These are phyloP conservation scores for Ustilago cynodontis DNA, from an alignment of 1,284 basidiomycete genomes.

Conservation along the genomic window DNA sequence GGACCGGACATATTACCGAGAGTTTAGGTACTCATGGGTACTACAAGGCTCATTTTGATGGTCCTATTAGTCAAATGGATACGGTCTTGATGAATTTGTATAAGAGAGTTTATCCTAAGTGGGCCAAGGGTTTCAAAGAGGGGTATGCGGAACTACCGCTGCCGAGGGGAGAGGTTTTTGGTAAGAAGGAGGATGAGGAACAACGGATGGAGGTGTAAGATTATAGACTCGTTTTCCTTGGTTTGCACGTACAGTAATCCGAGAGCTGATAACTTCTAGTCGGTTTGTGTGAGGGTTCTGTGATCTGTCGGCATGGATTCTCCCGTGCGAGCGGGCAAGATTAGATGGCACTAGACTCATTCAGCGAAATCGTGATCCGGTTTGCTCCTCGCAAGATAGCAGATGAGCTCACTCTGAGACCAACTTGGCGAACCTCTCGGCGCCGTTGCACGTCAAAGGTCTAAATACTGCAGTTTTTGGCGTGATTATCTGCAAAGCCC, in stretches of 20 bases:
- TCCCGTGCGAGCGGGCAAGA: too few relatives aligned
- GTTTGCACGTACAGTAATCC: too few relatives aligned
- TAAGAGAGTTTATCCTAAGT: slow-evolving; percentile 85
- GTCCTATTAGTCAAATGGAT: slow-evolving; percentile 92
- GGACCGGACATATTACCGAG: slow-evolving; percentile 88
- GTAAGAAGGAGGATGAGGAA: not conserved
- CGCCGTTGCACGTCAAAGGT: too few relatives aligned
- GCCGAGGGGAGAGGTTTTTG: slow-evolving; percentile 33
- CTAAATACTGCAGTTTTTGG: not conserved
- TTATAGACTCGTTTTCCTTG: not conserved
- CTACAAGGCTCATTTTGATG: slow-evolving; percentile 95
- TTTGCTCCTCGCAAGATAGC: too few relatives aligned
- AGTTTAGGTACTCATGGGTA: slow-evolving; percentile 98
- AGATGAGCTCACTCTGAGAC: too few relatives aligned
- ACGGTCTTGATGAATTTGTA: slow-evolving; percentile 61
- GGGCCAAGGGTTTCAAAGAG: slow-evolving; percentile 70
- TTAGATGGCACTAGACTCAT: too few relatives aligned
- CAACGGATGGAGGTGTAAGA: slow-evolving; percentile 23
- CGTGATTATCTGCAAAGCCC: not conserved
- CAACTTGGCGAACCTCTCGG: too few relatives aligned
- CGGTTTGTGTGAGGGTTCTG: too few relatives aligned
- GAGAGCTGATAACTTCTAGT: too few relatives aligned
- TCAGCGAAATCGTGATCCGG: too few relatives aligned
- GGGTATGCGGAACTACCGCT: slow-evolving; percentile 38
- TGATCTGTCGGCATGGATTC: too few relatives aligned